Conservation (phyloP, 495 filamentous ascomycete species). For the Diplogelasinospora grovesii region DNA sequence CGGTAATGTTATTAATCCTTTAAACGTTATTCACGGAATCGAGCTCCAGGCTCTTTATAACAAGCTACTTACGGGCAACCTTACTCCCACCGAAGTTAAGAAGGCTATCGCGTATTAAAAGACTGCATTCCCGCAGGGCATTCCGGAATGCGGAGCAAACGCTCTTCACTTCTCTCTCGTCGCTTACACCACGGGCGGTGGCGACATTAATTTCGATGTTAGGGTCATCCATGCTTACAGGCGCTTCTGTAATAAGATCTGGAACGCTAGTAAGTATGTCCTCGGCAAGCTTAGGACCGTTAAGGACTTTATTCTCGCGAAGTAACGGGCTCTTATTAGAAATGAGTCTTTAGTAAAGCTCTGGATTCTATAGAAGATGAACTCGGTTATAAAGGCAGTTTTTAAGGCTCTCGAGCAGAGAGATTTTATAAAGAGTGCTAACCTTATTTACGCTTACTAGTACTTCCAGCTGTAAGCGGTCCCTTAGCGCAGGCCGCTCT, state of each 20-base stretch:
- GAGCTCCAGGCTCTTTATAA: slow-evolving; percentile 55
- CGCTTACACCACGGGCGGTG: slow-evolving; percentile 72
- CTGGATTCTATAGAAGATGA: slow-evolving; percentile 78
- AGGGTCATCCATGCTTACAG: slow-evolving; percentile 74
- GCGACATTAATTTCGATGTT: slow-evolving; percentile 74
- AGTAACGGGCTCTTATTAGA: slow-evolving; percentile 49
- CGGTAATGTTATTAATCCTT: slow-evolving; percentile 70
- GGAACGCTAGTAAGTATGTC: slow-evolving; percentile 77
- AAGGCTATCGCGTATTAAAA: slow-evolving; percentile 65
- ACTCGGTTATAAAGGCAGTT: slow-evolving; percentile 58
- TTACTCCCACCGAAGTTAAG: slow-evolving; percentile 61
- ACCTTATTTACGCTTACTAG: slow-evolving; percentile 59
- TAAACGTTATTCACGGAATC: slow-evolving; percentile 68
- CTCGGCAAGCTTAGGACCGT: slow-evolving; percentile 61
- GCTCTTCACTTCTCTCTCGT: slow-evolving; percentile 72
- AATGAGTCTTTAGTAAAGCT: slow-evolving; percentile 65
- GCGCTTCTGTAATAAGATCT: slow-evolving; percentile 85
- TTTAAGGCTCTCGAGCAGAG: slow-evolving; percentile 58
- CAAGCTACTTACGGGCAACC: slow-evolving; percentile 60
- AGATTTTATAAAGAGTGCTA: slow-evolving; percentile 60
- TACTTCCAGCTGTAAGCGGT: too few species aligned
- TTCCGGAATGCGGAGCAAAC: slow-evolving; percentile 77
- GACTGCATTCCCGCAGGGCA: slow-evolving; percentile 69
- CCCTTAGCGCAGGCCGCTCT: too few species aligned
- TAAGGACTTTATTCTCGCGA: slow-evolving; percentile 59